Evolutionary conservation across 148 eudicot genomes (phyloP).

Genomic region (Limonium bicolor): DNA sequence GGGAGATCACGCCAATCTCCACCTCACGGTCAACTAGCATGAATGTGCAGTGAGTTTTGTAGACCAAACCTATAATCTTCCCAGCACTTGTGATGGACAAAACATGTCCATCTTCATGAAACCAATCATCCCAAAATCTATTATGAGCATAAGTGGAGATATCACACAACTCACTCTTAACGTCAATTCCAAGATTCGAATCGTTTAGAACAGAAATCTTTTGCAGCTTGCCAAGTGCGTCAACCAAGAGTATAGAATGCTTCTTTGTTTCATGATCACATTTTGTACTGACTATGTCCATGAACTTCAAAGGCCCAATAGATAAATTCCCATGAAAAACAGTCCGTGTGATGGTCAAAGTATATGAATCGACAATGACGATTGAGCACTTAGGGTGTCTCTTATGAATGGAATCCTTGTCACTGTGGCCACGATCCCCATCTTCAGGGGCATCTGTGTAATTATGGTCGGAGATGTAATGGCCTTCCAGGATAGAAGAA

Average conservation of each 20-base stretch:
- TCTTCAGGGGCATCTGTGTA: slow-evolving; percentile 22
- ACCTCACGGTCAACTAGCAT: slow-evolving; percentile 25
- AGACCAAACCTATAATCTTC: slow-evolving; percentile 46
- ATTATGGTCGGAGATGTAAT: slow-evolving; percentile 27
- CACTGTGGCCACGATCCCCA: slow-evolving; percentile 20
- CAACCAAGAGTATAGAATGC: slow-evolving; percentile 42
- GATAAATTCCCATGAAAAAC: slow-evolving; percentile 63
- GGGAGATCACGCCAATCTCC: slow-evolving; percentile 51
- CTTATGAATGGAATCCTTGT: slow-evolving; percentile 18
- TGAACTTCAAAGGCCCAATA: slow-evolving; percentile 66
- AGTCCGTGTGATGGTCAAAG: slow-evolving; percentile 66
- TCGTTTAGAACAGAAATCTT: slow-evolving; percentile 41
- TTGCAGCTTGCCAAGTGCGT: slow-evolving; percentile 55
- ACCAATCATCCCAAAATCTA: slow-evolving; percentile 14
- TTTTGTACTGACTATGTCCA: slow-evolving; percentile 40
- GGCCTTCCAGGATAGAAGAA: slow-evolving; percentile 28
- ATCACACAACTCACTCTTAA: slow-evolving; percentile 15
- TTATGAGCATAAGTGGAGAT: slow-evolving; percentile 17
- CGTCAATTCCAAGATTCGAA: slow-evolving; percentile 26
- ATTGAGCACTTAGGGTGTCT: slow-evolving; percentile 53
- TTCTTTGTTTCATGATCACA: slow-evolving; percentile 35
- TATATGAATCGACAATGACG: slow-evolving; percentile 65
- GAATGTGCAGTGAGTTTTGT: slow-evolving; percentile 46
- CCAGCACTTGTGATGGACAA: slow-evolving; percentile 42
- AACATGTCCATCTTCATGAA: slow-evolving; percentile 34